Evolutionary conservation across 2,329 filamentous ascomycete species (phyloP).

Genomic region (Penicillium sp.): DNA sequence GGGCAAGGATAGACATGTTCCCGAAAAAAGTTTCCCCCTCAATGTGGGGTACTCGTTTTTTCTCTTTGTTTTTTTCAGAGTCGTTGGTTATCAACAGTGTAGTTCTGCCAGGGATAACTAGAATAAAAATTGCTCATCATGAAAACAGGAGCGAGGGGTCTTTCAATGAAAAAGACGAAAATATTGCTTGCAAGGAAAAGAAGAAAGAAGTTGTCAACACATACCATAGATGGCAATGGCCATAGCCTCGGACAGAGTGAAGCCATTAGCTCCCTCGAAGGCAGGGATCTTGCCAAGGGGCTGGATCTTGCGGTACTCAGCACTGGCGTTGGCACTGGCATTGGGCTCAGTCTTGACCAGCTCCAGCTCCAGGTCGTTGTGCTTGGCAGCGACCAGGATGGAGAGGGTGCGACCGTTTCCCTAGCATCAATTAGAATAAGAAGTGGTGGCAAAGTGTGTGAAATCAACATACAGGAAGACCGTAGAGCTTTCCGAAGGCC

Average conservation of each 20-base stretch:
- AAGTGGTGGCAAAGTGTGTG: neutral
- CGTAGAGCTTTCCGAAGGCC: conserved; percentile 98
- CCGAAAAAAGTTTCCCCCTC: conserved; percentile 16
- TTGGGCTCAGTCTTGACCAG: conserved; percentile 57
- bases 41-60: conserved; percentile 49
- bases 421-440: conserved; percentile 46
- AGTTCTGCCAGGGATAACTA: conserved; percentile 99
- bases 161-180: conserved; percentile 6
- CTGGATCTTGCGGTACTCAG: conserved; percentile 80
- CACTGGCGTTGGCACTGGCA: conserved; percentile 54
- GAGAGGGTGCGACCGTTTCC: conserved; percentile 82
- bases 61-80: conserved; percentile 60
- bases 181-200: conserved; percentile 14
- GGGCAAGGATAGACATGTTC: conserved; percentile 6
- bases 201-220: conserved; percentile 43
- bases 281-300: conserved; percentile 85
- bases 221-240: conserved; percentile 97
- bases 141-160: conserved; percentile 16
- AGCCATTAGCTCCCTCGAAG: conserved; percentile 89
- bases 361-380: conserved; percentile 90
- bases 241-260: conserved; percentile 78
- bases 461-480: conserved; percentile 60
- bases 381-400: conserved; percentile 91
- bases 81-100: conserved; percentile 67
- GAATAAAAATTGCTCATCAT: conserved; percentile 68